Percentiles rank a stretch among this genome's conserved stretches.
These are phyloP conservation scores for Polytrichum commune DNA, from an alignment of 225 moss, liverwort and hornwort genomes.

Conservation along the genomic window DNA sequence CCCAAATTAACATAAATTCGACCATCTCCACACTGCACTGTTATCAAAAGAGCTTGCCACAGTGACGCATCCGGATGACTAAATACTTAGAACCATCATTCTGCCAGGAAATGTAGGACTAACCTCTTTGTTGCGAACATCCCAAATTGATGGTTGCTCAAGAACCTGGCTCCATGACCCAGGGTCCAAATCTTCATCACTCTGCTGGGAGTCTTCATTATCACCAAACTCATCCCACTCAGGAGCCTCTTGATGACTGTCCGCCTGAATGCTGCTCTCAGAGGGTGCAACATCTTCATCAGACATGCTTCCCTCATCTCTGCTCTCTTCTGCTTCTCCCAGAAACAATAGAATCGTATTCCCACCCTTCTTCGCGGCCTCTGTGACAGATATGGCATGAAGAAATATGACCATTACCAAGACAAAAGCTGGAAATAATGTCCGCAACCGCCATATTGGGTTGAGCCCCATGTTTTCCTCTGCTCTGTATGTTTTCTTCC, in stretches of 20 bases:
- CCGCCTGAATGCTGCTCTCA: conserved; percentile 20
- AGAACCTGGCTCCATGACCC: conserved; percentile 87
- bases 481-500: no score
- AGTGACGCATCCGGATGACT: no score
- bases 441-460: conserved; percentile 22
- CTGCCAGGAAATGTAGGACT: background rate
- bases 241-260: conserved; percentile 40
- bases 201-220: conserved; percentile 39
- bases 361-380: conserved; percentile 23
- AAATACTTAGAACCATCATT: conserved; percentile 1
- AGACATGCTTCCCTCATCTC: conserved; percentile 18
- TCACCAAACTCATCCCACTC: conserved; percentile 94
- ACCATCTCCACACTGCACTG: no score
- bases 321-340: conserved; percentile 29
- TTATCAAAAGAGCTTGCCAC: no score
- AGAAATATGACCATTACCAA: conserved; percentile 20
- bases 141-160: conserved; percentile 39
- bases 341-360: conserved; percentile 23
- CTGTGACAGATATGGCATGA: conserved; percentile 8
- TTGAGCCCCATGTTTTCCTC: conserved; percentile 18
- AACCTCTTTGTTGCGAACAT: conserved; percentile 35
- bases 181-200: conserved; percentile 83
- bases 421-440: conserved; percentile 13
- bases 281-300: conserved; percentile 24
- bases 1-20: no score